phyloP scores from a whole-genome alignment of 2,329 filamentous ascomycete genomes.

The Cryoendolithus antarcticus region DNA sequence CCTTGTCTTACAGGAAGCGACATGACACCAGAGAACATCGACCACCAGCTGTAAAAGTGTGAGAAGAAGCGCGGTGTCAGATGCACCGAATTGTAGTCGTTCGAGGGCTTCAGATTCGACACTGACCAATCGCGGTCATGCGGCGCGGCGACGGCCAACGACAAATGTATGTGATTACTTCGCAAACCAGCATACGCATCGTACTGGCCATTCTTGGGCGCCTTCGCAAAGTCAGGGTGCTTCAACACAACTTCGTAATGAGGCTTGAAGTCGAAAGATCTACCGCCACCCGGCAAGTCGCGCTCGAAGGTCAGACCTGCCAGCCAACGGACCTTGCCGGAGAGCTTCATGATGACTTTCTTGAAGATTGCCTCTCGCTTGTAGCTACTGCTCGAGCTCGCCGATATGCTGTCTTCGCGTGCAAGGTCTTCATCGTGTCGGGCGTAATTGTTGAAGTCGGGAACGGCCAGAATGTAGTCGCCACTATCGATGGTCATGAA shows the following conservation, averaged over 20 bases:
- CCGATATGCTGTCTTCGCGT: constrained; percentile 43
- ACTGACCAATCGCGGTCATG: constrained; percentile 77
- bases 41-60: constrained; percentile 98
- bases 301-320: constrained; percentile 86
- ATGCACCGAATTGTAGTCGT: constrained; percentile 94
- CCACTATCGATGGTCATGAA: constrained; percentile 95
- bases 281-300: constrained; percentile 56
- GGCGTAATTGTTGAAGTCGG: constrained; percentile 82
- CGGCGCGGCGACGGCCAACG: constrained; percentile 79
- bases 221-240: constrained; percentile 60
- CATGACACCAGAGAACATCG: constrained; percentile 87
- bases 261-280: constrained; percentile 79
- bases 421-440: constrained; percentile 42
- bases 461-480: constrained; percentile 87
- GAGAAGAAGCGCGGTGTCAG: constrained; percentile 93
- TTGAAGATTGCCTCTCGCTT: constrained; percentile 79
- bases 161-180: constrained; percentile 92
- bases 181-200: constrained; percentile 96
- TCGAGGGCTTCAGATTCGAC: constrained; percentile 59
- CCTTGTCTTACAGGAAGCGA: constrained; percentile 90
- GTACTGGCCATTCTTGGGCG: constrained; percentile 46
- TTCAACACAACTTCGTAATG: constrained; percentile 87
- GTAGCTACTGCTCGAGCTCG: constrained; percentile 50
- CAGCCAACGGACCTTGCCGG: constrained; percentile 87
- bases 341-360: constrained; percentile 97